Base-by-base conservation (phyloP, 108 stramenopile species). In the Nitzschia inconspicua region DNA sequence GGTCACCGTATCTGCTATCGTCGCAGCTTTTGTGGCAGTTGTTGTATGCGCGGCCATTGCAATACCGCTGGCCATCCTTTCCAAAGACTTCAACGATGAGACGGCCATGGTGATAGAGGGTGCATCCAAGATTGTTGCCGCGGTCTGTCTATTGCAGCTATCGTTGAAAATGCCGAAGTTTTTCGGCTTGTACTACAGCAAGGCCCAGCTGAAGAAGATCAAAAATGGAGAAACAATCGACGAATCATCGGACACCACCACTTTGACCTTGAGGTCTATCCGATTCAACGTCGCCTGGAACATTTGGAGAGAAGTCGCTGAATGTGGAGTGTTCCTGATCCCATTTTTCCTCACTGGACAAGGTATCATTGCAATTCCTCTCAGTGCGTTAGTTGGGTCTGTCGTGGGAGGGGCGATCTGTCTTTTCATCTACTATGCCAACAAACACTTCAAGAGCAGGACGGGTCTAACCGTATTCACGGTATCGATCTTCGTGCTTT, bases 211-310 rank as follows among this genome's bases (percentile, higher is more conserved):
- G 39, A 37, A 55, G 41, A 52, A 50, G 37, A 57, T 54, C 28
- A 40, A 58, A 57, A 58, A 50, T n/a, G 47, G 32, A 14, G 68
- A 70, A 26, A n/a, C 42, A 19, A 13, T 47, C 22, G 65, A 54
- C 30, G 60, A 60, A 29, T 35, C 46, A 14, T 26, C 44, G 14
- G 75, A 75, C 48, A 40, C 76, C n/a, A 43, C 72, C 24, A 75
- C 71, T 6, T 73, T 91, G 24, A 57, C 83, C 9, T 50, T 85
- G 16, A 63, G 68, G 35, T 83, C 82, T 2, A 91, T 91, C 44
- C 76, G 75, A 8, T 91, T 91, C 80, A 91, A 91, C 59, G 82
- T 91, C 25, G 85, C 85, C 23, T 91, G 89, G 89, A 91, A 91
- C 40, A 78, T 91, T 44, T 91, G 85, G 89, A 67, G 89, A 46